A percentile compares a stretch with the other conserved stretches of the same genome.
phyloP scores from a whole-genome alignment of 495 filamentous ascomycete genomes.

The Neurospora tetraspora region DNA sequence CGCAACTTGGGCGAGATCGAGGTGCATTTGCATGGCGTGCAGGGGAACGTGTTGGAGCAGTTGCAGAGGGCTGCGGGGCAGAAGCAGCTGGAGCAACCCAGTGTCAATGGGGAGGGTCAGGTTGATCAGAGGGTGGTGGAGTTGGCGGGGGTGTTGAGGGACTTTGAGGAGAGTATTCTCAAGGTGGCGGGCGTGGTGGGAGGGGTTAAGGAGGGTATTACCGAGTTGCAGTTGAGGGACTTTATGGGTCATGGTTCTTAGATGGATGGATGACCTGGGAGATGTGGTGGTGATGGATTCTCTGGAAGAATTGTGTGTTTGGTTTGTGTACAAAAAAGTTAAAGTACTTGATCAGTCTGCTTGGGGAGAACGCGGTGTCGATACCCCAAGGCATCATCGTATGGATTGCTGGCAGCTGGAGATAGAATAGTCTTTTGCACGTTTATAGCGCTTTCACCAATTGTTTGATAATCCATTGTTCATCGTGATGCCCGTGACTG shows the following conservation, averaged over 20 bases:
- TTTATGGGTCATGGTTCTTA: conserved; percentile 26
- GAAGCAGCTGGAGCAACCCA: conserved; percentile 24
- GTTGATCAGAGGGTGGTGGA: conserved; percentile 34
- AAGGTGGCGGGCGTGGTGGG: conserved; percentile 66
- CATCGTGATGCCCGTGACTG: not conserved
- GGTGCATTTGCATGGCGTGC: conserved; percentile 66
- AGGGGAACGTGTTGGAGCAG: conserved; percentile 57
- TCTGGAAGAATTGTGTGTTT: not conserved
- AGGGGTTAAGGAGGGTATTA: conserved; percentile 56
- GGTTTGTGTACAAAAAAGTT: not conserved
- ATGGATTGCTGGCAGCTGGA: not conserved
- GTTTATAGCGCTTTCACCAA: not conserved
- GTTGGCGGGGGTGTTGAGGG: conserved; percentile 57
- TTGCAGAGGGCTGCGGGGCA: conserved; percentile 53
- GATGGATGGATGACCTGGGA: not conserved
- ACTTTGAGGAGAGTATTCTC: conserved; percentile 71
- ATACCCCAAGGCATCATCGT: not conserved
- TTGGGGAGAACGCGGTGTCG: not conserved
- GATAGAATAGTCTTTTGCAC: not conserved
- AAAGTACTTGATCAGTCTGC: not conserved
- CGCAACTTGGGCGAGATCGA: conserved; percentile 72
- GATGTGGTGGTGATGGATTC: too few relatives aligned
- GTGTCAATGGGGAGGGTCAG: not conserved
- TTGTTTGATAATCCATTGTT: not conserved
- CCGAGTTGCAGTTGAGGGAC: conserved; percentile 53